Conservation (phyloP, 208 protist species). For the Trypanosoma caninum region DNA sequence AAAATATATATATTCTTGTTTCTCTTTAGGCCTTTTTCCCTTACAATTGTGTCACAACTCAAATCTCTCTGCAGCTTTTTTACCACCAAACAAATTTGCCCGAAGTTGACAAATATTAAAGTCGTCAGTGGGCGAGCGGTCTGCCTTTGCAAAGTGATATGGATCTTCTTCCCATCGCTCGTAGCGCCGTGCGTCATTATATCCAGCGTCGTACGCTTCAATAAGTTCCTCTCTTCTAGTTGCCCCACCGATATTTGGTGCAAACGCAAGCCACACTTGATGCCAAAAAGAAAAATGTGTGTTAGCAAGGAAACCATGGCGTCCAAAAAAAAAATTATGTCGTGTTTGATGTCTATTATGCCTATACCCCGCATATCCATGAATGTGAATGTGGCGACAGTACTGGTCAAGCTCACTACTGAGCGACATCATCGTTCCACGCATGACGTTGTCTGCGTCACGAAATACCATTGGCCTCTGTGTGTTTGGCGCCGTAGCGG, state of each 20-base stretch:
- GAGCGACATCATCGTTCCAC: slow-evolving; percentile 88
- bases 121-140: slow-evolving; percentile 77
- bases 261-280: slow-evolving; percentile 72
- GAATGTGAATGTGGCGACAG: slow-evolving; percentile 87
- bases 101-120: slow-evolving; percentile 80
- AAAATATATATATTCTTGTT: background rate
- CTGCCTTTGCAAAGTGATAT: slow-evolving; percentile 84
- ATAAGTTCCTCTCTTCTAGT: slow-evolving; percentile 57
- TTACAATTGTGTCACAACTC: slow-evolving; percentile 42
- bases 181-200: slow-evolving; percentile 83
- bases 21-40: background rate
- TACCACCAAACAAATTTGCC: slow-evolving; percentile 74
- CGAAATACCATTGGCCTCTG: slow-evolving; percentile 83
- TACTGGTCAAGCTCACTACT: slow-evolving; percentile 88
- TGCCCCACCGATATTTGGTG: slow-evolving; percentile 50
- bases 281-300: slow-evolving; percentile 73
- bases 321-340: slow-evolving; percentile 86
- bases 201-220: slow-evolving; percentile 81
- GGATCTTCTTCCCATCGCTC: slow-evolving; percentile 91
- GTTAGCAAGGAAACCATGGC: slow-evolving; percentile 81
- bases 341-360: slow-evolving; percentile 80
- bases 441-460: slow-evolving; percentile 80
- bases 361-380: slow-evolving; percentile 75
- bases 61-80: slow-evolving; percentile 56
- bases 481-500: slow-evolving; percentile 79